Evolutionary conservation across 192 early-diverging fungal genomes (phyloP).

Genomic region (Geranomyces variabilis): DNA sequence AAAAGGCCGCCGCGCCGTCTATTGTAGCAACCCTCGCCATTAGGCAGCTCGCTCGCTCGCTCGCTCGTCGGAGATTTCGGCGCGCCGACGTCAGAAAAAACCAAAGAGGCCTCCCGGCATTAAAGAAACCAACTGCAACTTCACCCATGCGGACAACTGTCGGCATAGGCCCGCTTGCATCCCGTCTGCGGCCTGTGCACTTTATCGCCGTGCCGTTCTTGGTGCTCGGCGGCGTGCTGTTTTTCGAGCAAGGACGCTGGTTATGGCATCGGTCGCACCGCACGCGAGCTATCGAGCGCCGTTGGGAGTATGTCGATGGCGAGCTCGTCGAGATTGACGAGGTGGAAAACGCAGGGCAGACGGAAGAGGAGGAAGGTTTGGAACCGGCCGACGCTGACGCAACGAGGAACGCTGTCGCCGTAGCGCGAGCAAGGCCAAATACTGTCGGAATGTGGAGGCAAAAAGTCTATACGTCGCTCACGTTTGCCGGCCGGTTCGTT

Average conservation of each 20-base stretch:
- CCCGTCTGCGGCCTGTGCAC: background rate
- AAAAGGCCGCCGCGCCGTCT: no score
- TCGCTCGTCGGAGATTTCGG: no score
- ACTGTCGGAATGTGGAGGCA: constrained; percentile 20
- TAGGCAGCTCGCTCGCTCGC: no score
- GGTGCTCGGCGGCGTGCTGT: constrained; percentile 17
- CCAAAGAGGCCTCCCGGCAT: no score
- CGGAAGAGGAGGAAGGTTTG: constrained; percentile 26
- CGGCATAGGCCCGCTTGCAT: no score
- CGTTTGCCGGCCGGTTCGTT: constrained; percentile 52
- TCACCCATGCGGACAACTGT: no score
- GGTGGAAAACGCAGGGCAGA: constrained; percentile 10
- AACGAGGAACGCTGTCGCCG: constrained; percentile 18
- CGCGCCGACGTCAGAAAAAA: no score
- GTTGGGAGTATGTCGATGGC: constrained; percentile 32
- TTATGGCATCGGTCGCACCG: constrained; percentile 34
- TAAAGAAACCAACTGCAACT: no score
- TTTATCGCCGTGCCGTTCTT: constrained; percentile 11
- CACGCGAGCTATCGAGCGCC: constrained; percentile 21
- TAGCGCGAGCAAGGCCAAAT: background rate
- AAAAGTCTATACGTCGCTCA: constrained; percentile 41
- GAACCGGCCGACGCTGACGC: constrained; percentile 25
- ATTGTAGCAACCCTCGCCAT: no score
- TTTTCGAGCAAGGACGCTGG: constrained; percentile 41
- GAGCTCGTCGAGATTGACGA: constrained; percentile 20